Percentiles rank a stretch among this genome's conserved stretches.
phyloP scores from a whole-genome alignment of 768 basidiomycete species.

The Rhodotorula toruloides region DNA sequence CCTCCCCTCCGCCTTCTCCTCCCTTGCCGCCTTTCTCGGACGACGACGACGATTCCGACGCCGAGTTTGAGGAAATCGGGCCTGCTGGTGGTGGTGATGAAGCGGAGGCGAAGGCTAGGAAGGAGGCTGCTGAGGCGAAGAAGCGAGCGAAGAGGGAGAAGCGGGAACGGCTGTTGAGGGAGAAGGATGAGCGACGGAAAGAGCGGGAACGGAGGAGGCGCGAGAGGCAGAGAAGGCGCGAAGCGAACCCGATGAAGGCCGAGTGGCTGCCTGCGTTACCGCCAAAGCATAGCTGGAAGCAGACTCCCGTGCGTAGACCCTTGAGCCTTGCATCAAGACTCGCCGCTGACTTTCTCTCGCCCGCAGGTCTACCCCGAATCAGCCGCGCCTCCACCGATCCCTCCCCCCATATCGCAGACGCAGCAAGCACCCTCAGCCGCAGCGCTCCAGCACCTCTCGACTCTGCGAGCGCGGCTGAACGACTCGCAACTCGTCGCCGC shows the following conservation, averaged over 20 bases:
- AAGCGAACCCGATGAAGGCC: slow-evolving; percentile 15
- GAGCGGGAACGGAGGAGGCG: slow-evolving; percentile 2
- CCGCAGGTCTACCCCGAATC: slow-evolving; percentile 33
- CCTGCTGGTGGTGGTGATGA: neutral
- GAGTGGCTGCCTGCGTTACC: slow-evolving; percentile 25
- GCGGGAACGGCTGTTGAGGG: neutral
- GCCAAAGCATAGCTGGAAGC: slow-evolving; percentile 34
- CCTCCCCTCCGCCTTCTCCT: slow-evolving; percentile 13
- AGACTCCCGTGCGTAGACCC: slow-evolving; percentile 26
- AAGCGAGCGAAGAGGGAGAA: neutral
- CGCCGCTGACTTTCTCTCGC: neutral
- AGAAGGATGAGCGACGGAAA: neutral
- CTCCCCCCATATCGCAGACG: slow-evolving; percentile 17
- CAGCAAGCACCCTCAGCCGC: slow-evolving; percentile 21
- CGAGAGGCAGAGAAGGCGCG: slow-evolving; percentile 4
- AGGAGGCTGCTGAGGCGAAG: neutral
- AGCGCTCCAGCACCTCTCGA: slow-evolving; percentile 35
- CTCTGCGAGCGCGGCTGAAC: slow-evolving; percentile 31
- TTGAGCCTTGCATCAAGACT: neutral
- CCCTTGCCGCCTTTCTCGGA: neutral
- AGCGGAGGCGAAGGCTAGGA: neutral
- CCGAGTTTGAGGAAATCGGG: slow-evolving; percentile 25
- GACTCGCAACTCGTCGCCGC: slow-evolving; percentile 35
- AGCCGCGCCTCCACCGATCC: slow-evolving; percentile 26
- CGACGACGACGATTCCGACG: slow-evolving; percentile 10